Evolutionary conservation across 2,329 filamentous ascomycete species (phyloP), one percentile per base, ranked within the genome.

Genomic region (Fusarium tuaranense): DNA sequence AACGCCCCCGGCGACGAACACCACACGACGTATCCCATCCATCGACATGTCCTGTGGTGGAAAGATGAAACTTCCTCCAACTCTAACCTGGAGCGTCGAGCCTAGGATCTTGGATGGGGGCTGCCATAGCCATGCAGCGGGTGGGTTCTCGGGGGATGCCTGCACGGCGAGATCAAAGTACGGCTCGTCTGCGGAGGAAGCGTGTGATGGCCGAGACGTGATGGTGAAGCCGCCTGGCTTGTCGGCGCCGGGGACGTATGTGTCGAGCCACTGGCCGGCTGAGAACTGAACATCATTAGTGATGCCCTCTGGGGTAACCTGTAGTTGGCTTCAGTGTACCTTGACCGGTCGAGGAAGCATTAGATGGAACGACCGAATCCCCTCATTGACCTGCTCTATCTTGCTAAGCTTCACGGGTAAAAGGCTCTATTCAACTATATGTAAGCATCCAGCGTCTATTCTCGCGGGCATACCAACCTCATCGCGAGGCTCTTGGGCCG

Each of bases 241-340:
- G 51, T 88, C 78, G 53, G 94, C 84, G 41, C 85, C 86, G 2
- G 95, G 94, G 63, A 95, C 89, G 81, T 93, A 92, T 8, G 95
- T 92, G 81, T 98, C 95, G 66, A 98, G 88, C 94, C 95, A 98
- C 86, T 97, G 95, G 64, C 95, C 95, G 7, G 95, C 91, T 7
- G 91, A 87, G 83, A 97, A 97, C 88, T 93, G 82, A 51, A 10
- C 3, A 3, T 14, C 5, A 72, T 5, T 16, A 5, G 27, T 3
- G 38, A 53, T 13, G 44, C 20, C 22, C 7, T n/a, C 14, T 12
- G 22, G 48, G 14, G 13, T 12, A 9, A 8, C 22, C 12, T 4
- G 22, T 14, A 12, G 9, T 4, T 9, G n/a, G 48, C 10, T 51
- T 48, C 53, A 66, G 67, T 78, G 58, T 84, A 90, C 90, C 80